Evolutionary conservation across 1,284 basidiomycete genomes (phyloP), one percentile per base, ranked within the genome.

Genomic region (Tilletia horrida): DNA sequence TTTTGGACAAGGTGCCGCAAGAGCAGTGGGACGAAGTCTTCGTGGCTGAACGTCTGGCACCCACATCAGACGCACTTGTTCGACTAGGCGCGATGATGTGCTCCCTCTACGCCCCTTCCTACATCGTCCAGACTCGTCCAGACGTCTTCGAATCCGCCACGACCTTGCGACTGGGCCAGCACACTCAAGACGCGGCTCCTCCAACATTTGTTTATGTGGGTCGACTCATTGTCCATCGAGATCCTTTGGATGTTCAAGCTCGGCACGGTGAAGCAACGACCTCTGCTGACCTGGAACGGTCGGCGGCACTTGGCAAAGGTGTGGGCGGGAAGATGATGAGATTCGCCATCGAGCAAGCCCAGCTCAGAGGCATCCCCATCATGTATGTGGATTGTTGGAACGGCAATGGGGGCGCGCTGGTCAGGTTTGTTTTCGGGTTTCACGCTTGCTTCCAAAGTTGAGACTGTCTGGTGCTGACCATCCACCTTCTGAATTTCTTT

Each of bases 351-450:
- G 13, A n/a, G 9, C 62, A 64, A 21, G 67, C 52, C 18, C 61
- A 25, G 35, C 8, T 52, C 2, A 47, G 61, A 8, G 57, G 43
- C 21, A 71, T 69, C 35, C 57, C 3, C 4, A 42, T 43, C n/a
- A 59, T 72, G 23, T 71, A 67, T 43, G 71, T 67, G 1, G 73
- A 74, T 35, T 74, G 73, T 45, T 74, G 73, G 73, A 62, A 65
- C 13, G 71, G 73, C 31, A 74, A 74, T 62, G 43, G 52, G 2
- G 69, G 69, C 47, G 64, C 64, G 0, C 21, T 74, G 25, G 62
- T 74, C 11, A 68, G 47, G 72, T 73, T 23, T 66, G 72, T 48
- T 9, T 25, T 40, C 8, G 14, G 1, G 8, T 21, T 11, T 21
- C n/a, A 13, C 8, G 11, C 25, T 3, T 23, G 13, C 50, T 21